Base-by-base conservation (phyloP, 2,329 filamentous ascomycete species). In the Exophiala aquamarina region DNA sequence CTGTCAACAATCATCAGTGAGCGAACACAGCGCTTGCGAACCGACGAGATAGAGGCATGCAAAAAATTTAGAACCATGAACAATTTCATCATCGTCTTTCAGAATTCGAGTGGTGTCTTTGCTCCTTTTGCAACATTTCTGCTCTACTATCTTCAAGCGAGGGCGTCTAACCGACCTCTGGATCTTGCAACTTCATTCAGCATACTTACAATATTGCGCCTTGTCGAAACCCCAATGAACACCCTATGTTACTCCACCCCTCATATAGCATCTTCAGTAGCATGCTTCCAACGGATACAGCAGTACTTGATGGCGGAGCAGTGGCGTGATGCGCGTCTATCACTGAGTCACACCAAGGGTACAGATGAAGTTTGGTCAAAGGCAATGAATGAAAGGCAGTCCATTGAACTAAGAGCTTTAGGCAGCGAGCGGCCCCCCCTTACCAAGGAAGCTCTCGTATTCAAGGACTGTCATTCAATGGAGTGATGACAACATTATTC, bases 391-490 rank as follows among this genome's bases (percentile, higher is more conserved):
- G n/a, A 6, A 15, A n/a, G 19, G 10, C 13, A 13, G n/a, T 35
- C 38, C 20, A 42, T 55, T 17, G 41, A 38, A 38, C 47, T 52
- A 45, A 37, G 42, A 6, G 20, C 7, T 13, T 19, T 52, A 15
- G 17, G 36, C 18, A 38, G 28, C 21, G 17, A 14, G 3, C 31
- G 15, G 7, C 41, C 29, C 3, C 37, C 34, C 21, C 9, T 26
- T 3, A 14, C 34, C 2, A 32, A 41, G 13, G 47, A 56, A 26
- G 47, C 35, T 13, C 13, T 56, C 14, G 20, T 23, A 11, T 15
- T 77, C 14, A 66, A 73, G 56, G 63, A 72, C 28, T 72, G 65
- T 3, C 49, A 77, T 77, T 57, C 69, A 69, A 8, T 78, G 75
- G 73, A 68, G 73, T 29, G 53, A 60, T 4, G 63, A 69, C 17